These are phyloP conservation scores for Podospora tetraspora DNA, from an alignment of 495 filamentous ascomycete genomes.

Conservation along the genomic window DNA sequence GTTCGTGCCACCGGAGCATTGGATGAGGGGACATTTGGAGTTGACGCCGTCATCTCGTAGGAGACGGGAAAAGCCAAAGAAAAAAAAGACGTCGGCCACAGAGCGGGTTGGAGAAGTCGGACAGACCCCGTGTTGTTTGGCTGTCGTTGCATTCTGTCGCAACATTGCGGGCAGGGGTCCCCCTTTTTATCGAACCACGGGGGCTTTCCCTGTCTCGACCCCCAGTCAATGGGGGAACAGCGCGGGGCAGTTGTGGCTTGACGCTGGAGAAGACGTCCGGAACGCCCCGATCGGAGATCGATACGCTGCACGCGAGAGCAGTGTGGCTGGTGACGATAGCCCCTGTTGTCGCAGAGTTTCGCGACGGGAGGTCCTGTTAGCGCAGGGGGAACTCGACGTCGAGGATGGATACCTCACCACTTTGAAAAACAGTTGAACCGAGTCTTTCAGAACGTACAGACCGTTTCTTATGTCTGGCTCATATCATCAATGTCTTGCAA, in stretches of 20 bases:
- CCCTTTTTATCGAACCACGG: conserved; percentile 3
- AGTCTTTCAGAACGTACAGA: not conserved
- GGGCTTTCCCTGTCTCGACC: conserved; percentile 11
- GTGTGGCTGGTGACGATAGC: not conserved
- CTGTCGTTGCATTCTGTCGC: conserved; percentile 3
- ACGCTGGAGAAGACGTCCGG: not conserved
- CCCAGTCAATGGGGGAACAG: not conserved
- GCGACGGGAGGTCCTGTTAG: not conserved
- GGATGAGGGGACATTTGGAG: not conserved
- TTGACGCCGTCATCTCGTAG: not conserved
- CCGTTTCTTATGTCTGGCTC: rapidly evolving
- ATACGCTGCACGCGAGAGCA: not conserved
- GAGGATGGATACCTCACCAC: not conserved
- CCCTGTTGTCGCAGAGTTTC: conserved; percentile 5
- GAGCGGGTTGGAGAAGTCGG: too few species aligned
- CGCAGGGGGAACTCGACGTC: not conserved
- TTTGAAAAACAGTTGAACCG: not conserved
- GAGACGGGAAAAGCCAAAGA: not conserved
- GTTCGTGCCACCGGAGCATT: not conserved
- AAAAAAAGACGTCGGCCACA: not conserved
- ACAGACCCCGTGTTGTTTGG: not conserved
- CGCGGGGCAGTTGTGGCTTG: conserved; percentile 8
- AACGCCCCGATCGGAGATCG: not conserved
- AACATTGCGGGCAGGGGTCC: conserved; percentile 5
- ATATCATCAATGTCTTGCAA: not conserved